Evolutionary conservation across 164 flowering plant species (phyloP).

Genomic region (Cinnamomum chago): DNA sequence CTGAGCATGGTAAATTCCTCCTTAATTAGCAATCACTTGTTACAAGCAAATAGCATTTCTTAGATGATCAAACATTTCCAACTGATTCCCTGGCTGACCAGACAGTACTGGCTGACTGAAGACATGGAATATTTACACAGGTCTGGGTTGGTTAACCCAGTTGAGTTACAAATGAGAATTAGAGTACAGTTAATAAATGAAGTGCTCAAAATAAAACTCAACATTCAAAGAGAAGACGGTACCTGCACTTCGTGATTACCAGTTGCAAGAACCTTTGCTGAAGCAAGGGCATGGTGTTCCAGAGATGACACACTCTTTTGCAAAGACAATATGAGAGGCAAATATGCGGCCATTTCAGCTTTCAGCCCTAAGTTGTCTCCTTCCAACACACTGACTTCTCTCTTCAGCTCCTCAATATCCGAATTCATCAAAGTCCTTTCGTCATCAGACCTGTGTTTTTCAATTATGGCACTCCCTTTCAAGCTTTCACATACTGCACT

Average conservation of each 20-base stretch:
- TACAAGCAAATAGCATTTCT: no score
- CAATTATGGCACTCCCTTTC: conserved; percentile 14
- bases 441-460: conserved; percentile 2
- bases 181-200: no score
- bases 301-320: conserved; percentile 49
- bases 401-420: conserved; percentile 51
- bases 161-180: no score
- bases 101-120: no score
- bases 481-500: conserved; percentile 45
- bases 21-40: no score
- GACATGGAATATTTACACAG: no score
- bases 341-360: conserved; percentile 46
- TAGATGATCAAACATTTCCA: no score
- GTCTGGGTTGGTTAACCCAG: no score
- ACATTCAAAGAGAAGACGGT: conserved; percentile 1
- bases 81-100: no score
- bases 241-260: conserved; percentile 33
- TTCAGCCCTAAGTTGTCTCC: conserved; percentile 46
- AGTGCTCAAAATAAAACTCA: no score
- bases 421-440: conserved; percentile 33
- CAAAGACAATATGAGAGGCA: conserved; percentile 47
- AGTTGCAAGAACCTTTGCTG: conserved; percentile 21
- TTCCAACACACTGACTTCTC: conserved; percentile 43
- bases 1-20: no score
- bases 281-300: conserved; percentile 42